These are phyloP conservation scores for Neoscytalidium dimidiatum DNA, from an alignment of 2,329 filamentous ascomycete genomes.

Conservation along the genomic window DNA sequence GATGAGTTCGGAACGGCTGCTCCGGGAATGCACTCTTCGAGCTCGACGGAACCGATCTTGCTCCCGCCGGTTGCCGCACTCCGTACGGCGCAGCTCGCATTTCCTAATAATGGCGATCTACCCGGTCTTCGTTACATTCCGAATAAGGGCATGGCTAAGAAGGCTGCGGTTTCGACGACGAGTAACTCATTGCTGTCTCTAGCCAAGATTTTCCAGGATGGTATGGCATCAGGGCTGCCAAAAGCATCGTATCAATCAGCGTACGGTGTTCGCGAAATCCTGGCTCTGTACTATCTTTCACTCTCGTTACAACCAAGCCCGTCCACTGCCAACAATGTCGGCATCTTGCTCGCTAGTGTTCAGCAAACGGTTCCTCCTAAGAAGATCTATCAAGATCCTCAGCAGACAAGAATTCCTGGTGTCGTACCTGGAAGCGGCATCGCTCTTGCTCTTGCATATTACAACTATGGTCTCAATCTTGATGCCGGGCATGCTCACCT, in stretches of 20 bases:
- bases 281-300: slow-evolving; percentile 93
- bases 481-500: slow-evolving; percentile 91
- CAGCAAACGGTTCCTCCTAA: slow-evolving; percentile 63
- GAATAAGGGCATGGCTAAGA: slow-evolving; percentile 68
- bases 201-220: slow-evolving; percentile 97
- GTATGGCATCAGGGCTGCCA: slow-evolving; percentile 64
- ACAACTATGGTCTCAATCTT: slow-evolving; percentile 87
- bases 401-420: slow-evolving; percentile 64
- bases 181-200: slow-evolving; percentile 94
- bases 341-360: slow-evolving; percentile 92
- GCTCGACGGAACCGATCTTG: slow-evolving; percentile 65
- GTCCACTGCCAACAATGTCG: slow-evolving; percentile 97
- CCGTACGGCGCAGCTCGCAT: slow-evolving; percentile 80
- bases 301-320: slow-evolving; percentile 92
- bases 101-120: slow-evolving; percentile 72
- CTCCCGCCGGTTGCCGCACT: slow-evolving; percentile 82
- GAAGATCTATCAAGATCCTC: slow-evolving; percentile 38
- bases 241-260: slow-evolving; percentile 57
- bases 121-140: slow-evolving; percentile 74
- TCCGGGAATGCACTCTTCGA: slow-evolving; percentile 27
- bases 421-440: slow-evolving; percentile 84
- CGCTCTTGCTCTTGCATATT: slow-evolving; percentile 85
- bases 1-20: slow-evolving; percentile 12
- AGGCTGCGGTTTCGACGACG: slow-evolving; percentile 84
- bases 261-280: slow-evolving; percentile 83